Base-by-base conservation (phyloP, 345 rosid genomes). In the Alliaria petiolata region DNA sequence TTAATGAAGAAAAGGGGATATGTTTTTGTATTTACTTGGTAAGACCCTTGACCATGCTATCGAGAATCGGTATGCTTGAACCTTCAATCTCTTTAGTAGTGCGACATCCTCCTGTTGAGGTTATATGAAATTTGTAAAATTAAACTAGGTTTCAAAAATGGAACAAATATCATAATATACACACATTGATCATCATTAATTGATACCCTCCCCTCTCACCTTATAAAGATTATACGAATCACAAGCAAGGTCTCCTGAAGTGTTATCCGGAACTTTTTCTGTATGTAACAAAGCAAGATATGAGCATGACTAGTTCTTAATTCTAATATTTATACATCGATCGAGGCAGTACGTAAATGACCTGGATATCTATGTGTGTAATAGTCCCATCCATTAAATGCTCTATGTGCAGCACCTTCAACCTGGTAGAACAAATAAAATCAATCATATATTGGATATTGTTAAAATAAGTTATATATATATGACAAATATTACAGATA, bases 1-100 rank as follows among this genome's bases (percentile, higher is more conserved):
- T 35, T 35, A 12, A 35, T 8, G 39, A 35, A 35, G 3, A 35
- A 11, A 35, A 8, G 13, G 11, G 9, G 10, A 35, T 9, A 10
- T 10, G 7, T 51, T 3, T 26, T 4, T 35, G 11, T 13, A 12
- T 13, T 38, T 81, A 83, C 89, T 55, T 31, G 87, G 85, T 16
- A 81, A 49, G 20, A 85, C 35, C 71, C 87, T 74, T 2, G 84
- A 38, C 87, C 89, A 66, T 7, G 70, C 70, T 49, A 65, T 65
- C n/a, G 69, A 65, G 69, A 65, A 3, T 22, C 69, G 58, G 69
- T 65, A 65, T 49, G 69, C 69, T 49, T 65, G 45, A 35, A 1
- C 69, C 5, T 49, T 65, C 58, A 49, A 6, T 35, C 9, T 35
- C 22, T 49, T 50, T 14, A 65, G 58, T 10, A 65, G 8, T 49